These are phyloP conservation scores for Rugiboletus extremiorientalis DNA, from an alignment of 1,284 basidiomycete genomes.

Conservation along the genomic window DNA sequence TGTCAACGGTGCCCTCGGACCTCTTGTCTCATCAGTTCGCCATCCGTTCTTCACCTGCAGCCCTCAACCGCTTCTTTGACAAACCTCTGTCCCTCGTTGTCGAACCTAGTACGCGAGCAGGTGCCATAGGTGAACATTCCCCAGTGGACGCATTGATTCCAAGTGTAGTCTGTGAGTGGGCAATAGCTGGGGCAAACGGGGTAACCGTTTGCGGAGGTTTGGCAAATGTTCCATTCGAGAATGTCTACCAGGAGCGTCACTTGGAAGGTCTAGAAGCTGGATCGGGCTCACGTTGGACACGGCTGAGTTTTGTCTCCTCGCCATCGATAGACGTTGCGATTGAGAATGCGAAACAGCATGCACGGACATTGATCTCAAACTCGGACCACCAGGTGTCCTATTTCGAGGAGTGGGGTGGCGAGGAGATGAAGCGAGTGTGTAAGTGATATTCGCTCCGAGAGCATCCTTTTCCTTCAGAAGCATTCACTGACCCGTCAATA, in stretches of 20 bases:
- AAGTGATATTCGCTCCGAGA: constrained; percentile 24
- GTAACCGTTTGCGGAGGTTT: constrained; percentile 25
- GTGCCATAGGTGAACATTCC: constrained; percentile 91
- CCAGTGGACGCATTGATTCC: constrained; percentile 92
- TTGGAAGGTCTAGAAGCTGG: constrained; percentile 11
- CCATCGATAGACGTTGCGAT: constrained; percentile 60
- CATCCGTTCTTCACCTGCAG: constrained; percentile 65
- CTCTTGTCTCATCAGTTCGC: constrained; percentile 83
- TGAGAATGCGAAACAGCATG: constrained; percentile 56
- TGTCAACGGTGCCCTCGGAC: constrained; percentile 19
- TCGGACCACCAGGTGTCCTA: constrained; percentile 86
- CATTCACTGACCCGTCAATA: constrained; percentile 28
- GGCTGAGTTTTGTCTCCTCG: constrained; percentile 80
- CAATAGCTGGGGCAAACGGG: constrained; percentile 41
- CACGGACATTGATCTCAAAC: constrained; percentile 65
- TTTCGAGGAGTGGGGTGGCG: constrained; percentile 85
- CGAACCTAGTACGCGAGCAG: constrained; percentile 84
- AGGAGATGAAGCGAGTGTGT: constrained; percentile 89
- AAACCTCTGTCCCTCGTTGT: constrained; percentile 85
- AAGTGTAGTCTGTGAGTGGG: constrained; percentile 87
- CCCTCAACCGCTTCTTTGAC: constrained; percentile 91
- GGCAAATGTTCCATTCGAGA: constrained; percentile 12
- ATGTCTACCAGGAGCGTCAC: constrained; percentile 1
- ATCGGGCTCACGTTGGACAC: constrained; percentile 47
- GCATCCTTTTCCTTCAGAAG: neutral